Evolutionary conservation across 257 asterid species (phyloP).

Genomic region (Lavandula angustifolia): DNA sequence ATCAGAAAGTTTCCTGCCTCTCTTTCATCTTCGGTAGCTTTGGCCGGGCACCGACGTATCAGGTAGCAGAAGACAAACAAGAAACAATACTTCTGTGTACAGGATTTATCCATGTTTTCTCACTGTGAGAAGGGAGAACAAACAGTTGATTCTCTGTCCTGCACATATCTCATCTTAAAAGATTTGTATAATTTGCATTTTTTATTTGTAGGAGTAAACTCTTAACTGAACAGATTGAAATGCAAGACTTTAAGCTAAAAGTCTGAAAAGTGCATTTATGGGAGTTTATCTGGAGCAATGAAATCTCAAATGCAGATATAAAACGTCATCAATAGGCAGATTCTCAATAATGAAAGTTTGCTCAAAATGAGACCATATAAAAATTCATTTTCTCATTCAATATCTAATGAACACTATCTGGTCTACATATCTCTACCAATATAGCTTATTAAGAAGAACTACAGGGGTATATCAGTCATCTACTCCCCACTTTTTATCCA

Average conservation of each 20-base stretch:
- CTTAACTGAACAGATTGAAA: constrained; percentile 11
- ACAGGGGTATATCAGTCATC: constrained; percentile 5
- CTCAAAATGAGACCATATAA: neutral
- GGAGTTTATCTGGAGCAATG: constrained; percentile 1
- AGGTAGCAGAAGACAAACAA: constrained; percentile 27
- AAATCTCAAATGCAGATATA: neutral
- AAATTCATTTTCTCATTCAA: neutral
- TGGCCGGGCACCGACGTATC: constrained; percentile 9
- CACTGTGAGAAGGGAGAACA: constrained; percentile 7
- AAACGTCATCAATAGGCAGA: neutral
- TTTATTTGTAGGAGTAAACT: neutral
- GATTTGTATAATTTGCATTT: constrained; percentile 19
- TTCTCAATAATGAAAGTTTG: constrained; percentile 24
- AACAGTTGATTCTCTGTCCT: neutral
- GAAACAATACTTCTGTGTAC: constrained; percentile 10
- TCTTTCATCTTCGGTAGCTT: constrained; percentile 31
- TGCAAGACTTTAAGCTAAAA: neutral
- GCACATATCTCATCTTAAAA: constrained; percentile 16
- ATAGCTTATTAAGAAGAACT: constrained; percentile 6
- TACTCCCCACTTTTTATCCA: neutral
- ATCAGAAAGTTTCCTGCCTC: constrained; percentile 23
- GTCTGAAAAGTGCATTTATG: neutral
- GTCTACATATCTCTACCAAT: constrained; percentile 19
- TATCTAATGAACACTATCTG: constrained; percentile 8
- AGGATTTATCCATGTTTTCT: constrained; percentile 5